A percentile compares a stretch with the other conserved stretches of the same genome.
These are phyloP conservation scores for Fusarium sp. DNA, from an alignment of 2,329 filamentous ascomycete species.

Conservation along the genomic window DNA sequence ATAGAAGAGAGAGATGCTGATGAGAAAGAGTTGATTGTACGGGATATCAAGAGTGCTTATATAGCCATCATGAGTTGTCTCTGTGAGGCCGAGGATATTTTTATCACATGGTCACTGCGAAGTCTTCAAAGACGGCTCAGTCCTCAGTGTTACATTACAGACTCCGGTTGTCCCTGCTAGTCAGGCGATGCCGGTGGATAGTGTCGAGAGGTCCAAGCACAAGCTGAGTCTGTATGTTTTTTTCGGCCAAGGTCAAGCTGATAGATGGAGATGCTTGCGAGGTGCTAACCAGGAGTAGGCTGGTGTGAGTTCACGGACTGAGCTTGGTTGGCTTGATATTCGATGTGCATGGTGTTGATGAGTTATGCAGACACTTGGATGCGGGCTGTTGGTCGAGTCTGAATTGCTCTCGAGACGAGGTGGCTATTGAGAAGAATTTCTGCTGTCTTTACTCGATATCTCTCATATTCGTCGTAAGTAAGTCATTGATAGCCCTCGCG, in stretches of 20 bases:
- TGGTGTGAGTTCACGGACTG: conserved; percentile 5
- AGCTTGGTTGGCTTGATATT: background rate
- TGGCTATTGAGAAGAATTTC: background rate
- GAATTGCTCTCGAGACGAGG: background rate
- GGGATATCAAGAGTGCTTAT: conserved; percentile 20
- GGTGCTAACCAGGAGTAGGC: conserved; percentile 14
- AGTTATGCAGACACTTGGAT: background rate
- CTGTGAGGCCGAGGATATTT: background rate
- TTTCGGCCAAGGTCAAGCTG: background rate
- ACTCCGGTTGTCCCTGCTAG: background rate
- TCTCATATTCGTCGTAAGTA: background rate
- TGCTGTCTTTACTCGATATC: background rate
- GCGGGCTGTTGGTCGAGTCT: background rate
- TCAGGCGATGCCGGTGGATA: conserved; percentile 5
- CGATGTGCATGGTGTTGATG: background rate
- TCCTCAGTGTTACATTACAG: background rate
- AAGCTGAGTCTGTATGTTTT: conserved; percentile 5
- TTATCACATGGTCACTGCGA: background rate
- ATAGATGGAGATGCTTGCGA: background rate
- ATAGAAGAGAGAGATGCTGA: conserved; percentile 11
- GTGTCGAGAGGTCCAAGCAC: conserved; percentile 16
- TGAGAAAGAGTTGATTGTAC: conserved; percentile 12
- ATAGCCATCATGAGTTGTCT: conserved; percentile 1
- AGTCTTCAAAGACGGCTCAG: background rate
- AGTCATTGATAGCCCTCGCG: background rate